Conservation (phyloP, 1,139 yeast species). For the Taphrina pruni region DNA sequence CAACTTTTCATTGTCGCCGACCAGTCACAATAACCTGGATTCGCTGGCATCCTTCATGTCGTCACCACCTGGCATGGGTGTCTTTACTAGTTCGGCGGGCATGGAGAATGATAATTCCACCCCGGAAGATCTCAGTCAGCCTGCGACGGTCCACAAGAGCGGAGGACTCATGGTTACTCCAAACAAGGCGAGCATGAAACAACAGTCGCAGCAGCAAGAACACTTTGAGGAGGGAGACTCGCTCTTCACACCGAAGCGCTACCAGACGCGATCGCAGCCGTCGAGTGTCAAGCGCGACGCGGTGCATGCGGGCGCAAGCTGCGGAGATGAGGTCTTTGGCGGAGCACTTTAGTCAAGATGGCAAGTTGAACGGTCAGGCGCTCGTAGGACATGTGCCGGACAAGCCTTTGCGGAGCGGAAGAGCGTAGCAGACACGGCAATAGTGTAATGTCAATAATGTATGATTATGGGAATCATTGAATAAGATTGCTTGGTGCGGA, state of each 20-base stretch:
- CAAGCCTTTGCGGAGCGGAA: no score
- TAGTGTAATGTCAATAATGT: no score
- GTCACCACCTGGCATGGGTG: conserved; percentile 37
- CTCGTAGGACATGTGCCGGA: no score
- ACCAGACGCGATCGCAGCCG: conserved; percentile 18
- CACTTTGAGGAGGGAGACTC: conserved; percentile 24
- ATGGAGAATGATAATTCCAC: conserved; percentile 28
- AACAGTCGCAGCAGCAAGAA: neutral
- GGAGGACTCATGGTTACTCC: conserved; percentile 6
- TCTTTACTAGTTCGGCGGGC: conserved; percentile 27
- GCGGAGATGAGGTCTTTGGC: conserved; percentile 28
- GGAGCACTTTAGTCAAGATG: neutral
- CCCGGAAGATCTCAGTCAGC: conserved; percentile 13
- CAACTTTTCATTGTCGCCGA: conserved; percentile 18
- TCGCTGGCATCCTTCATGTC: conserved; percentile 28
- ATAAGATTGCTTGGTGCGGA: no score
- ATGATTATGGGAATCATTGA: no score
- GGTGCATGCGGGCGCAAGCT: conserved; percentile 1
- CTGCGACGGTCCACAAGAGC: conserved; percentile 17
- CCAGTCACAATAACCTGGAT: conserved; percentile 5
- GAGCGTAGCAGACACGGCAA: no score
- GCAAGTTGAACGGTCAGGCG: neutral
- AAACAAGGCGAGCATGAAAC: neutral
- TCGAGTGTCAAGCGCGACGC: conserved; percentile 5
- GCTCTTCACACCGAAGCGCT: conserved; percentile 22